A percentile compares a stretch with the other conserved stretches of the same genome.
phyloP scores from a whole-genome alignment of 1,284 basidiomycete genomes.

The Cryptococcus maquisensis region DNA sequence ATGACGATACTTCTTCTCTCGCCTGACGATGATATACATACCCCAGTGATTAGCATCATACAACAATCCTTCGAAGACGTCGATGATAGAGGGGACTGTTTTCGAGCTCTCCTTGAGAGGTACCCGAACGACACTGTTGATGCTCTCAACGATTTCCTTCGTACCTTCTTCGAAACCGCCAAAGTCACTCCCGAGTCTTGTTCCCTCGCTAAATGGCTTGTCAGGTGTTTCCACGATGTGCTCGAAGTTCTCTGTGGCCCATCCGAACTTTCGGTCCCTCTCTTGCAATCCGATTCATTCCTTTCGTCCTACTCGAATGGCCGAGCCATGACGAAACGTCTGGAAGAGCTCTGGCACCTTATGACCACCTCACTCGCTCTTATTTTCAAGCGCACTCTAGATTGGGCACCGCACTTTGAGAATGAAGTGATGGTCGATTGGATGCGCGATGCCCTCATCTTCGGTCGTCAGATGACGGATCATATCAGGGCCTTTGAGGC shows the following conservation, averaged over 20 bases:
- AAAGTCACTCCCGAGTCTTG: slow-evolving; percentile 72
- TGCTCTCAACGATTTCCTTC: slow-evolving; percentile 64
- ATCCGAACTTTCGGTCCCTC: slow-evolving; percentile 49
- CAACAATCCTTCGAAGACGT: slow-evolving; percentile 81
- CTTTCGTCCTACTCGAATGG: slow-evolving; percentile 29
- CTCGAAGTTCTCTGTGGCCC: slow-evolving; percentile 76
- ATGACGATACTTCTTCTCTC: slow-evolving; percentile 70
- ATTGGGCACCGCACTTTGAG: slow-evolving; percentile 75
- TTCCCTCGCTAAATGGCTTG: slow-evolving; percentile 75
- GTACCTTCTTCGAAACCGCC: slow-evolving; percentile 62
- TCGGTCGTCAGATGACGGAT: slow-evolving; percentile 75
- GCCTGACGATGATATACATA: slow-evolving; percentile 67
- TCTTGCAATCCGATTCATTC: slow-evolving; percentile 51
- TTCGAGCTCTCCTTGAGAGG: slow-evolving; percentile 67
- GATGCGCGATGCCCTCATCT: slow-evolving; percentile 96
- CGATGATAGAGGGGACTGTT: slow-evolving; percentile 78
- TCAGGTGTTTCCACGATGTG: slow-evolving; percentile 84
- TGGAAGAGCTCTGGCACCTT: slow-evolving; percentile 73
- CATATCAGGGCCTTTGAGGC: slow-evolving; percentile 73
- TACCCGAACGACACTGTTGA: slow-evolving; percentile 62
- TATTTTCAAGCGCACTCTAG: slow-evolving; percentile 75
- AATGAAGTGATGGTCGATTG: slow-evolving; percentile 81
- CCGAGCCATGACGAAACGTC: slow-evolving; percentile 50
- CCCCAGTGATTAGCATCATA: slow-evolving; percentile 67
- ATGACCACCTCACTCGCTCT: slow-evolving; percentile 75